A percentile compares a stretch with the other conserved stretches of the same genome.
phyloP scores from a whole-genome alignment of 148 eudicot genomes.

The Rhododendron williamsianum region DNA sequence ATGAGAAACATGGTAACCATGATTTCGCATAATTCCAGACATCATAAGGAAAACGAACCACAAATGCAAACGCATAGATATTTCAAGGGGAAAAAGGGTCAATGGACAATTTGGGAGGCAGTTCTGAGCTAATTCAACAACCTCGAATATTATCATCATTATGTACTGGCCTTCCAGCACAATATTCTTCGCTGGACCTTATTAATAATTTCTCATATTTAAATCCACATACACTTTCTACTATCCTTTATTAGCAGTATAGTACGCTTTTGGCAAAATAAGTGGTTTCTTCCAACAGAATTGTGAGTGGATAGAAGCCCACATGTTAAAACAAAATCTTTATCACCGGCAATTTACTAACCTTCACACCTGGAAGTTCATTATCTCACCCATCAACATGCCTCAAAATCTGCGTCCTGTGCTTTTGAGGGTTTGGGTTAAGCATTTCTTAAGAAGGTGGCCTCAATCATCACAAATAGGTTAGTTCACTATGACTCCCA shows the following conservation, averaged over 20 bases:
- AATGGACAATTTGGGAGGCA: not conserved
- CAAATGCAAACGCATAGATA: not conserved
- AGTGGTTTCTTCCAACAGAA: not conserved
- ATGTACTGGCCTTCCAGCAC: not conserved
- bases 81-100: not conserved
- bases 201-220: not conserved
- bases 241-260: not conserved
- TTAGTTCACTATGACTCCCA: not conserved
- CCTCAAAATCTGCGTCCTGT: not conserved
- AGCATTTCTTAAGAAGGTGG: not conserved
- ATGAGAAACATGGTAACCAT: not conserved
- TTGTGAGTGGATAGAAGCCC: not conserved
- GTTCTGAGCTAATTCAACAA: not conserved
- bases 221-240: not conserved
- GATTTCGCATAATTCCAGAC: not conserved
- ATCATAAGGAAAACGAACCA: not conserved
- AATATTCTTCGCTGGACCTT: not conserved
- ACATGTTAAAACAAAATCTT: not conserved
- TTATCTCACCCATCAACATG: conserved; percentile 1
- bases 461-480: conserved; percentile 3
- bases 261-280: not conserved
- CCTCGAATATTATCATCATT: not conserved
- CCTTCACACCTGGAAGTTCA: not conserved
- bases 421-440: not conserved
- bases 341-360: not conserved